These are phyloP conservation scores for Rhazya stricta DNA, from an alignment of 257 asterid species.

Conservation along the genomic window DNA sequence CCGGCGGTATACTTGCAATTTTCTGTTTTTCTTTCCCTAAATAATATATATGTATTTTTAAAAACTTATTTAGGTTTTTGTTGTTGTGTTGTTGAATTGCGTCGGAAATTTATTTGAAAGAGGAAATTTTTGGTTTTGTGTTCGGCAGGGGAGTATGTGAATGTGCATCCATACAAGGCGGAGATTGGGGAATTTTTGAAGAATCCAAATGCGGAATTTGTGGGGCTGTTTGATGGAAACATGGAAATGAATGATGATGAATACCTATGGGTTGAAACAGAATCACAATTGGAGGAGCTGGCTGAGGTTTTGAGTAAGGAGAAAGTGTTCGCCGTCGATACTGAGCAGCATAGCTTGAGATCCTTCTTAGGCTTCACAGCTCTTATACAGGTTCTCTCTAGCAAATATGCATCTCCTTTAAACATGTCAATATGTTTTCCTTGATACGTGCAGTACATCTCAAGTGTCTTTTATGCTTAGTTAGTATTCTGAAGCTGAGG, in stretches of 20 bases:
- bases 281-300: slow-evolving; percentile 50
- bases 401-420: not conserved
- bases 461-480: not conserved
- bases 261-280: slow-evolving; percentile 63
- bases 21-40: not conserved
- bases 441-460: not conserved
- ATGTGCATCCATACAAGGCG: slow-evolving; percentile 71
- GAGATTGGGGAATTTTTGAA: slow-evolving; percentile 56
- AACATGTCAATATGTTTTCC: not conserved
- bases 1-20: slow-evolving; percentile 32
- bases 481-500: not conserved
- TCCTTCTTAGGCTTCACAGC: slow-evolving; percentile 90
- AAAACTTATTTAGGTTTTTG: not conserved
- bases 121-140: not conserved
- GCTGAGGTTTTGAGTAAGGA: slow-evolving; percentile 58
- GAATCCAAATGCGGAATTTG: slow-evolving; percentile 38
- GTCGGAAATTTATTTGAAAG: slow-evolving; percentile 3
- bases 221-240: slow-evolving; percentile 44
- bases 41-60: not conserved
- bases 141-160: slow-evolving; percentile 40
- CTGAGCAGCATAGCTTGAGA: slow-evolving; percentile 88
- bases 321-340: slow-evolving; percentile 78
- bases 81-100: not conserved
- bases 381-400: slow-evolving; percentile 63
- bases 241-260: slow-evolving; percentile 36